Percentiles rank a stretch among this genome's conserved stretches.
These are phyloP conservation scores for Leccinum aurantiacum DNA, from an alignment of 768 basidiomycete genomes.

Conservation along the genomic window DNA sequence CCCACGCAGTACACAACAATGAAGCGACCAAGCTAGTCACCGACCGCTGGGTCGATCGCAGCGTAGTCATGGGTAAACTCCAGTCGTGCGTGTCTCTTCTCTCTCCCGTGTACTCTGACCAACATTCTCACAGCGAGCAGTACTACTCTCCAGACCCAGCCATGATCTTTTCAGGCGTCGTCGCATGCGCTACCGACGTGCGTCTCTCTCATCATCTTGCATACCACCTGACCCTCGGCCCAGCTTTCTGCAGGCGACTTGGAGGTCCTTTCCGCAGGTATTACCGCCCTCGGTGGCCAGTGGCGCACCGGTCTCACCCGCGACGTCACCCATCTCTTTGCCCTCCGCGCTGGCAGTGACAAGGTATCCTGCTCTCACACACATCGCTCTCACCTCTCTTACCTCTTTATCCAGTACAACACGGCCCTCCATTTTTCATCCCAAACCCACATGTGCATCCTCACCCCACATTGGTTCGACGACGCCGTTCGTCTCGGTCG, in stretches of 20 bases:
- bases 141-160: constrained; percentile 76
- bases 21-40: constrained; percentile 38
- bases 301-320: constrained; percentile 74
- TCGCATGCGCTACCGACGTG: constrained; percentile 71
- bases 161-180: constrained; percentile 81
- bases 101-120: constrained; percentile 1
- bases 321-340: constrained; percentile 88
- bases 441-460: constrained; percentile 57
- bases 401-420: constrained; percentile 33
- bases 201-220: constrained; percentile 12
- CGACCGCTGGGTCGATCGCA: constrained; percentile 72
- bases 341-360: constrained; percentile 46
- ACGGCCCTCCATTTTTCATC: constrained; percentile 58
- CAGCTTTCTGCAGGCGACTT: constrained; percentile 64
- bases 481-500: constrained; percentile 64
- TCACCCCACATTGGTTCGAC: constrained; percentile 95
- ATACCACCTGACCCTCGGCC: neutral
- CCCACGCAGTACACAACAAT: constrained; percentile 39
- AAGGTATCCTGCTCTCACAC: constrained; percentile 31
- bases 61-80: constrained; percentile 52
- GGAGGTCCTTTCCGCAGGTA: constrained; percentile 70
- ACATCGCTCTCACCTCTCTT: neutral
- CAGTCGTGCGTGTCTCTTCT: constrained; percentile 50
- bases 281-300: constrained; percentile 78
- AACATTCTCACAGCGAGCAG: constrained; percentile 38